A percentile compares a stretch with the other conserved stretches of the same genome.
These are phyloP conservation scores for Ogataea kodamae DNA, from an alignment of 805 yeast genomes.

Conservation along the genomic window DNA sequence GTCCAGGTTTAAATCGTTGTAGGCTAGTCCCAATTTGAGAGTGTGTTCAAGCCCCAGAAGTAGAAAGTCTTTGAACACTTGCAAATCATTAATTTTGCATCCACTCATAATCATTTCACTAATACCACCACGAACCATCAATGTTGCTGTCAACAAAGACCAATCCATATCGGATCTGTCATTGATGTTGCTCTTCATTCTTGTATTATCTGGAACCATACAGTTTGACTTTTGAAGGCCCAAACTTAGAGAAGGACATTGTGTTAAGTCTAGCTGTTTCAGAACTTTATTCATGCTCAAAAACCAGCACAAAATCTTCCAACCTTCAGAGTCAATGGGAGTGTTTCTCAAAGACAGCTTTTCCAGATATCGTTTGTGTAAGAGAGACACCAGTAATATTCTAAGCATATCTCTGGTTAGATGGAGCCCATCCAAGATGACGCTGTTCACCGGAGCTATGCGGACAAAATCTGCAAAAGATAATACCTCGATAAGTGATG, in stretches of 20 bases:
- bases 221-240: constrained; percentile 39
- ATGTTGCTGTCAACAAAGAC: constrained; percentile 68
- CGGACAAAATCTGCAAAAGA: constrained; percentile 86
- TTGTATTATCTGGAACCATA: constrained; percentile 26
- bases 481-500: constrained; percentile 82
- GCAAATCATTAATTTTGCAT: constrained; percentile 55
- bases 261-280: constrained; percentile 66
- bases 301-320: constrained; percentile 78
- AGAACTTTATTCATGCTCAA: constrained; percentile 58
- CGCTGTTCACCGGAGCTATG: constrained; percentile 74
- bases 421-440: constrained; percentile 76
- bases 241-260: constrained; percentile 49
- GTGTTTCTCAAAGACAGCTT: constrained; percentile 78
- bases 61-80: constrained; percentile 52
- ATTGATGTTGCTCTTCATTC: constrained; percentile 46
- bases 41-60: constrained; percentile 57
- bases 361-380: constrained; percentile 61
- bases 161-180: constrained; percentile 80
- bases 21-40: constrained; percentile 70
- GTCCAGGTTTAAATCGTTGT: constrained; percentile 57
- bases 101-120: constrained; percentile 81
- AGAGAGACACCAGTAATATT: constrained; percentile 66
- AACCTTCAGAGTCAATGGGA: constrained; percentile 64
- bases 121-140: constrained; percentile 67
- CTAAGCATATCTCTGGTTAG: constrained; percentile 74